Percentiles rank a stretch among this genome's conserved stretches.
phyloP scores from a whole-genome alignment of 139 green algal species.

The Chlamydomonas sp. region DNA sequence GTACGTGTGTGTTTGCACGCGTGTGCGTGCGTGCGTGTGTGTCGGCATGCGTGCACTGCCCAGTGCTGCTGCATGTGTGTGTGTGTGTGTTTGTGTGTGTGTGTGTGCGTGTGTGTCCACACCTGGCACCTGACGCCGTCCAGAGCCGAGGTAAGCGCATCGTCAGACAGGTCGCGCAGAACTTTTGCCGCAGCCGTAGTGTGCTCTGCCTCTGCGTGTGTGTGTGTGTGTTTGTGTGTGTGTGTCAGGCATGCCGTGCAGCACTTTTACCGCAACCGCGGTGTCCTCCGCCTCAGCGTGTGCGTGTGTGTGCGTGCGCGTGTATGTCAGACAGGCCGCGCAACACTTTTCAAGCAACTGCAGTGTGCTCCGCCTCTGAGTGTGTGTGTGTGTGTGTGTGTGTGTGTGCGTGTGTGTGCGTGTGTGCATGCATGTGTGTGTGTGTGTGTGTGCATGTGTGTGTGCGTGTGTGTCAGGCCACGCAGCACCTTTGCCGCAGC shows the following conservation, averaged over 20 bases:
- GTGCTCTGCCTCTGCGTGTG: not conserved
- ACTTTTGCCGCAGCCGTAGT: not conserved
- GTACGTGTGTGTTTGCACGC: too few relatives aligned
- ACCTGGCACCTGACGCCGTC: not conserved
- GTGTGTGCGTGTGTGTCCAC: too few relatives aligned
- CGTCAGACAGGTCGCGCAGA: not conserved
- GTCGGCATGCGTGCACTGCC: conserved; percentile 1
- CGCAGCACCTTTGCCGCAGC: not conserved
- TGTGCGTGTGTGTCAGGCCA: not conserved
- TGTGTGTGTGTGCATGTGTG: not conserved
- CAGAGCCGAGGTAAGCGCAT: not conserved
- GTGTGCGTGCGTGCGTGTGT: not conserved
- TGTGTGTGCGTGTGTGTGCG: not conserved
- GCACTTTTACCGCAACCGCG: too few relatives aligned
- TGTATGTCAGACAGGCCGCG: too few relatives aligned
- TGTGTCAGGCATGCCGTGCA: too few relatives aligned
- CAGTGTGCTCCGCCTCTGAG: not conserved
- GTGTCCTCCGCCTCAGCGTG: not conserved
- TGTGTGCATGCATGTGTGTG: conserved; percentile 3
- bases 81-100: not conserved
- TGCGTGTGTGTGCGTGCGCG: not conserved
- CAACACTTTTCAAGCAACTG: too few relatives aligned
- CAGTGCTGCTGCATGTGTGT: not conserved
- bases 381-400: not conserved
- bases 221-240: not conserved